These are phyloP conservation scores for Colletotrichum sansevieriae DNA, from an alignment of 2,329 filamentous ascomycete genomes.

Conservation along the genomic window DNA sequence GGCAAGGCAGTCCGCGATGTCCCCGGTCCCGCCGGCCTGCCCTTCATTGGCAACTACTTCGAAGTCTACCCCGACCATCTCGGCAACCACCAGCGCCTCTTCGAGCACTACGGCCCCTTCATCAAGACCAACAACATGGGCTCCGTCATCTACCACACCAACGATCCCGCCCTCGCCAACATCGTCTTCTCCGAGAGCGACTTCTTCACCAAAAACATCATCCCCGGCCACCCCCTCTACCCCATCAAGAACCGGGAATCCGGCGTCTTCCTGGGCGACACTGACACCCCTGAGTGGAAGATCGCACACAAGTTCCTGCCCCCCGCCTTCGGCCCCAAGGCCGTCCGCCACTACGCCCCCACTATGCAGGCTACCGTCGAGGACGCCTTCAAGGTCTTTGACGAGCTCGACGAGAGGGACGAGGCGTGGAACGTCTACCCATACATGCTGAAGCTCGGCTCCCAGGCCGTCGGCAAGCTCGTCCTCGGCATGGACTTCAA, in stretches of 20 bases:
- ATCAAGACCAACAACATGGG: slow-evolving; percentile 67
- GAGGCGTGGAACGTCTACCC: slow-evolving; percentile 63
- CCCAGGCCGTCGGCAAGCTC: slow-evolving; percentile 60
- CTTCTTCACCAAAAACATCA: slow-evolving; percentile 67
- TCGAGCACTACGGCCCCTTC: slow-evolving; percentile 64
- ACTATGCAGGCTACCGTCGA: slow-evolving; percentile 69
- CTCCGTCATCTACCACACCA: slow-evolving; percentile 62
- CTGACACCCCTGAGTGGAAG: slow-evolving; percentile 62
- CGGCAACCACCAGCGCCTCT: slow-evolving; percentile 68
- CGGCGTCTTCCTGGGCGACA: slow-evolving; percentile 63
- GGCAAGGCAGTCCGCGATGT: slow-evolving; percentile 62
- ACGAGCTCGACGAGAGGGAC: slow-evolving; percentile 62
- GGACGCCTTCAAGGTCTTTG: slow-evolving; percentile 62
- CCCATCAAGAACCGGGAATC: slow-evolving; percentile 58
- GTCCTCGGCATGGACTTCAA: slow-evolving; percentile 60
- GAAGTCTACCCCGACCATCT: slow-evolving; percentile 70
- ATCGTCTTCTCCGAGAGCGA: slow-evolving; percentile 63
- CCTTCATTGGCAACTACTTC: slow-evolving; percentile 66
- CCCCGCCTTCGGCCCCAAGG: slow-evolving; percentile 69
- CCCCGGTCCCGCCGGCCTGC: slow-evolving; percentile 62
- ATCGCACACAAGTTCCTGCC: slow-evolving; percentile 73
- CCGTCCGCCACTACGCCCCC: slow-evolving; percentile 71
- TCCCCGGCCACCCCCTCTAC: slow-evolving; percentile 61
- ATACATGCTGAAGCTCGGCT: slow-evolving; percentile 63
- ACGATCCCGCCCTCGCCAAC: slow-evolving; percentile 60